Percentiles rank a stretch among this genome's conserved stretches.
Evolutionary conservation across 1,284 basidiomycete genomes (phyloP).

Genomic region (Retiboletus flavoniger): DNA sequence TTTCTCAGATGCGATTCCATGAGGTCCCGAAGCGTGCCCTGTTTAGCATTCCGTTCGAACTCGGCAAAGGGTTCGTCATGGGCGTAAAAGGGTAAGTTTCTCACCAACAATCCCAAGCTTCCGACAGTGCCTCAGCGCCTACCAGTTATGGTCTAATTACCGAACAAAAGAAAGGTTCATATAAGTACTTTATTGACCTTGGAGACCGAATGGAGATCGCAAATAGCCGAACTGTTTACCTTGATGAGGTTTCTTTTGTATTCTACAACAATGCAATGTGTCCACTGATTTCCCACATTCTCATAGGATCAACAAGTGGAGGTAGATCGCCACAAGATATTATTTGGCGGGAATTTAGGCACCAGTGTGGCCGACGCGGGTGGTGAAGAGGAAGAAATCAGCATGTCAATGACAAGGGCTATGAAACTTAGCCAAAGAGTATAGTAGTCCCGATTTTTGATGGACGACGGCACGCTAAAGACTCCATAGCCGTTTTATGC

Average conservation of each 20-base stretch:
- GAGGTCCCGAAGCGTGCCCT: conserved; percentile 87
- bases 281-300: conserved; percentile 20
- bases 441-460: conserved; percentile 1
- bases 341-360: conserved; percentile 64
- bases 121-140: conserved; percentile 6
- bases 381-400: conserved; percentile 39
- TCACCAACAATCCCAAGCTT: conserved; percentile 4
- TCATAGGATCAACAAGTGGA: conserved; percentile 59
- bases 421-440: conserved; percentile 55
- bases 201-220: conserved; percentile 78
- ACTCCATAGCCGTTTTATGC: conserved; percentile 73
- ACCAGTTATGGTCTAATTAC: conserved; percentile 81
- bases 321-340: conserved; percentile 53
- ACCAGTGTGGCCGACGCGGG: conserved; percentile 44
- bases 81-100: conserved; percentile 81
- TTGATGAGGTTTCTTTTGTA: conserved; percentile 62
- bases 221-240: conserved; percentile 65
- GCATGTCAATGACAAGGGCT: conserved; percentile 36
- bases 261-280: background rate
- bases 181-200: conserved; percentile 79
- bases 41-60: conserved; percentile 80
- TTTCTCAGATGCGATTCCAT: conserved; percentile 79
- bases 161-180: conserved; percentile 77
- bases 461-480: background rate
- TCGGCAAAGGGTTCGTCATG: conserved; percentile 81